These are phyloP conservation scores for Ophiocordyceps sinensis DNA, from an alignment of 2,329 filamentous ascomycete genomes.

Conservation along the genomic window DNA sequence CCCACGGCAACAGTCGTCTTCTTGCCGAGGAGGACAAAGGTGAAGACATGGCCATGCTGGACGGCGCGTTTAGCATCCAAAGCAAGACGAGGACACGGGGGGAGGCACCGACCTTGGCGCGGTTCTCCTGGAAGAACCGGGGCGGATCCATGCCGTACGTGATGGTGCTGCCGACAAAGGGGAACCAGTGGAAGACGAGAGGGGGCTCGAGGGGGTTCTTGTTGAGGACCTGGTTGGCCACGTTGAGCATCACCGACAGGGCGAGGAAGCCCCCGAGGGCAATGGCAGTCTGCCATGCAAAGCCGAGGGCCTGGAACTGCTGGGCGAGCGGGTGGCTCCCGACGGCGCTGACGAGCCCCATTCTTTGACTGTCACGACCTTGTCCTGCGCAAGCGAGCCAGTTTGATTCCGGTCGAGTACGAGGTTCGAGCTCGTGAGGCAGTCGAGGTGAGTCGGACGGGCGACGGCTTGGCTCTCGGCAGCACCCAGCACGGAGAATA, in stretches of 20 bases:
- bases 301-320: constrained; percentile 32
- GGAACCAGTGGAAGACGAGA: constrained; percentile 68
- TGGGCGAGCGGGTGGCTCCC: constrained; percentile 33
- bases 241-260: constrained; percentile 58
- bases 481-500: no score
- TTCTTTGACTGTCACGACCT: constrained; percentile 12
- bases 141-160: constrained; percentile 93
- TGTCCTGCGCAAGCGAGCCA: background rate
- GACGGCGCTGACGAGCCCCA: constrained; percentile 42
- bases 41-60: constrained; percentile 80
- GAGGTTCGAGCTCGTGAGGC: background rate
- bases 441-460: no score
- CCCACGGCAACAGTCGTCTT: constrained; percentile 80
- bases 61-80: background rate
- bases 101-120: constrained; percentile 49
- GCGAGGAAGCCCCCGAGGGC: constrained; percentile 28
- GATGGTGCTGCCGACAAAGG: constrained; percentile 78
- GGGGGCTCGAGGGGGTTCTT: constrained; percentile 72
- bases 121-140: constrained; percentile 64
- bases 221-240: constrained; percentile 65
- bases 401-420: background rate
- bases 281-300: constrained; percentile 31
- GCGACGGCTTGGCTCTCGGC: no score
- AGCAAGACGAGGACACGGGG: background rate
- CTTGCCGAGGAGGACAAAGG: constrained; percentile 75